phyloP scores from a whole-genome alignment of 495 filamentous ascomycete species.

The Trichoderma gamsii region DNA sequence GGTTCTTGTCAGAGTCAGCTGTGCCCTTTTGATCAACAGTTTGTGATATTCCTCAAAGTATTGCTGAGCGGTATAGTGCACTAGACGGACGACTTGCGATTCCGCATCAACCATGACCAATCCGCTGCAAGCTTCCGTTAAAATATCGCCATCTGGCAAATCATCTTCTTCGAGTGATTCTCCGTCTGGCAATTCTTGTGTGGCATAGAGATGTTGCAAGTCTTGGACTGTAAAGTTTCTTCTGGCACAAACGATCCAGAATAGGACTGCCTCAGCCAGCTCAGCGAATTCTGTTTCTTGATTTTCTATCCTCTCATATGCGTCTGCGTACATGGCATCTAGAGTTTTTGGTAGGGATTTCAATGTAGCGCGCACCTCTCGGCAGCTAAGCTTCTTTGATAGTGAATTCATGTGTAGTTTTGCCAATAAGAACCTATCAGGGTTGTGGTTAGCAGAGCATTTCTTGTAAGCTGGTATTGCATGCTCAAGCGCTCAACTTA shows the following conservation, averaged over 20 bases:
- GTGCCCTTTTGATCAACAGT: background rate
- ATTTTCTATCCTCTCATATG: slow-evolving; percentile 28
- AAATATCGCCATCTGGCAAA: background rate
- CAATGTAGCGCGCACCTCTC: background rate
- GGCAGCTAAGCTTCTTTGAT: background rate
- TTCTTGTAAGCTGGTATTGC: background rate
- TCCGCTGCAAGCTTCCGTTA: slow-evolving; percentile 25
- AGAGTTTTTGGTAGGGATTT: background rate
- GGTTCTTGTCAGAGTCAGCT: background rate
- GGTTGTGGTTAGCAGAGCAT: background rate
- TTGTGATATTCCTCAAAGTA: slow-evolving; percentile 22
- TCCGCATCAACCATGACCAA: slow-evolving; percentile 27
- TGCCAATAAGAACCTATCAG: background rate
- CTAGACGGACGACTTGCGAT: slow-evolving; percentile 25
- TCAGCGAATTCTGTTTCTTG: slow-evolving; percentile 16
- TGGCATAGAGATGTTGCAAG: slow-evolving; percentile 22
- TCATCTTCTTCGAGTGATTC: slow-evolving; percentile 4
- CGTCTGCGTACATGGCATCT: slow-evolving; percentile 27
- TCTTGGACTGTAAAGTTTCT: slow-evolving; percentile 19
- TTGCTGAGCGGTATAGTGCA: slow-evolving; percentile 29
- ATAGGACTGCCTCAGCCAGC: background rate
- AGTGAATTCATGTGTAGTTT: background rate
- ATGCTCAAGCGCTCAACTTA: background rate
- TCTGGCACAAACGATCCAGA: background rate
- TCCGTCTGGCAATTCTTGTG: background rate